Evolutionary conservation across 2,329 filamentous ascomycete species (phyloP), one percentile per base, ranked within the genome.

Genomic region (Cordyceps javanica): DNA sequence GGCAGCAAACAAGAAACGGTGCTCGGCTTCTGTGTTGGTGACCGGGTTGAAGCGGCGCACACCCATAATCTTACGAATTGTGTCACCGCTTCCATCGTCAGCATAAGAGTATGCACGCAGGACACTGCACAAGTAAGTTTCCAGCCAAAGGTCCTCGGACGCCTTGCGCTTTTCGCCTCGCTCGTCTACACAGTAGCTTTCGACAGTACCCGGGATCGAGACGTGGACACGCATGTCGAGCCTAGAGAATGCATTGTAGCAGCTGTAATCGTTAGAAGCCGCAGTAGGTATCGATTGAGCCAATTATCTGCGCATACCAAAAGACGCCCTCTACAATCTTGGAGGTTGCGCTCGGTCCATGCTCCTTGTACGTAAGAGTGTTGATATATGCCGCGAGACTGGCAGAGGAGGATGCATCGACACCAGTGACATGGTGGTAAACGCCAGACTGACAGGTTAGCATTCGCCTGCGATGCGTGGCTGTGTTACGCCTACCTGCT

Each of bases 141-240:
- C 94, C 16, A 99, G 80, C 94, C 94, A 99, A 39, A 99, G 80
- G 32, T 93, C 90, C 63, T 99, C 94, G 0, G 92, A 93, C 14
- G 93, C 90, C 64, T 94, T 89, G 63, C 91, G 85, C 77, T 96
- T 96, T 71, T 97, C 93, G 63, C 94, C 94, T 67, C 92, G 86
- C 75, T 99, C 94, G 72, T 99, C 93, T 59, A 99, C 89, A 72
- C 93, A 97, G 72, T 97, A 97, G 73, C 91, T 95, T 72, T 99
- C 93, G 54, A 99, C 91, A 10, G 90, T 94, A 60, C 94, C 94
- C 19, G 94, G 94, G 62, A 99, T 97, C 63, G 92, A 93, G 60
- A 99, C 93, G 69, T 97, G 92, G 13, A 99, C 93, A 60, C 94
- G 91, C 94, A 99, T 99, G 69, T 99, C 94, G 55, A 97, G 82